Evolutionary conservation across 2,329 filamentous ascomycete genomes (phyloP), one percentile per base, ranked within the genome.

Genomic region (Diaporthe helianthi): DNA sequence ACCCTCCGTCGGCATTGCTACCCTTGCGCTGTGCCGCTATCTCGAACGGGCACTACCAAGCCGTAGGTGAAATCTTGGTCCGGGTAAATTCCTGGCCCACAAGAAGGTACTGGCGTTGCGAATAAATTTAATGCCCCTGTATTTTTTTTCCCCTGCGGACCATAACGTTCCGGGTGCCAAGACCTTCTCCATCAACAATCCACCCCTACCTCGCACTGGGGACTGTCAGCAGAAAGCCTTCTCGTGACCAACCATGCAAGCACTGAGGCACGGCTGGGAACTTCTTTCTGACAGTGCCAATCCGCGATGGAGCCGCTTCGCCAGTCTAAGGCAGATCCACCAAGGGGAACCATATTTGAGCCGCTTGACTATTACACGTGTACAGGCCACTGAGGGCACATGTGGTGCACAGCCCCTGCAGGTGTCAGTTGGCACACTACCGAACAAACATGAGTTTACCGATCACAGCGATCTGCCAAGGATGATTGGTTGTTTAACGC

Each of bases 151-250:
- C n/a, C n/a, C 24, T 7, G 44, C 58, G 58, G 58, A 63, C 44
- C 58, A 13, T 63, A 22, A 44, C 58, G 58, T 31, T 63, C 58
- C 58, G 58, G 58, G 44, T 49, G 58, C 58, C 58, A 63, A 63
- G 58, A 63, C 58, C 58, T 36, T 63, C 19, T 49, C 58, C 58
- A 63, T 63, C 44, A 49, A 63, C 49, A 49, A 63, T 41, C 58
- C 36, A 36, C 19, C 44, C 29, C 58, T 29, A 17, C 13, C 58
- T 49, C 9, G 44, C 29, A 13, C 29, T n/a, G 44, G 58, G 58
- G 58, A 63, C 29, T 8, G 58, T 26, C 58, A 63, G 58, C 29
- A 46, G 58, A 47, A 47, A 47, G n/a, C 10, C 15, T 49, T 29
- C 19, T 13, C 44, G 29, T 49, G 58, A 63, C 44, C 58, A 63